Conservation (phyloP, 2,329 filamentous ascomycete genomes). For the Neopestalotiopsis sp. region DNA sequence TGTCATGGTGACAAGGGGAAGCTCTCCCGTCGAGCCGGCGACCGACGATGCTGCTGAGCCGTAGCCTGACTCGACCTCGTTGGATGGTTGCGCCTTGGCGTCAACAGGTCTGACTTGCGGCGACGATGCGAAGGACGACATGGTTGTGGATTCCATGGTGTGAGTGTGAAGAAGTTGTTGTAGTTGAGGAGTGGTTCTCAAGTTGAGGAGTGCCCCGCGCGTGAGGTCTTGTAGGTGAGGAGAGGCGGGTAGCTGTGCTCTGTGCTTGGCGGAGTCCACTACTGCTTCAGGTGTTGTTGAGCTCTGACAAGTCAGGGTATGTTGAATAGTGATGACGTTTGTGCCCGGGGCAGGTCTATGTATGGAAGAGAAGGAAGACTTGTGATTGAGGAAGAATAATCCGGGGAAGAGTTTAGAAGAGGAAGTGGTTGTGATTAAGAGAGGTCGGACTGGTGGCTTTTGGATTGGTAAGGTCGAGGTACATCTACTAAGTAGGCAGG, state of each 20-base stretch:
- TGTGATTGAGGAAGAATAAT: constrained; percentile 6
- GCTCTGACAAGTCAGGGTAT: not conserved
- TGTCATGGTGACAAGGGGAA: constrained; percentile 84
- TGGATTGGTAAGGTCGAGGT: not conserved
- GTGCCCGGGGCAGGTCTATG: constrained; percentile 4
- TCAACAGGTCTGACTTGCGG: constrained; percentile 42
- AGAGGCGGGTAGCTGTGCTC: not conserved
- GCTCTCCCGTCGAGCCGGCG: constrained; percentile 63
- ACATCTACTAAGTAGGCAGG: constrained; percentile 6
- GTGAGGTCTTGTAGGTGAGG: constrained; percentile 27
- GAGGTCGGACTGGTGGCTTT: not conserved
- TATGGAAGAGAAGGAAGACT: constrained; percentile 5
- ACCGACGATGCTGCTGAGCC: constrained; percentile 67
- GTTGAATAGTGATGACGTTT: not conserved
- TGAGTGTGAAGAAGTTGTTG: constrained; percentile 22
- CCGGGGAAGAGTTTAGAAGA: constrained; percentile 13
- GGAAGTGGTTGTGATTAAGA: constrained; percentile 17
- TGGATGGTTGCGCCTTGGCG: constrained; percentile 45
- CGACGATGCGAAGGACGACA: constrained; percentile 44
- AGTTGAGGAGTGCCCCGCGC: constrained; percentile 33
- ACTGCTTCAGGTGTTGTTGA: too few species aligned
- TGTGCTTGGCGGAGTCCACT: constrained; percentile 3
- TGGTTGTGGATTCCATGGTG: constrained; percentile 44
- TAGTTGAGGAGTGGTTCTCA: not conserved
- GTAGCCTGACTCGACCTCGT: constrained; percentile 81